A percentile compares a stretch with the other conserved stretches of the same genome.
Evolutionary conservation across 345 rosid genomes (phyloP).

Genomic region (Lenwebbia sp.): DNA sequence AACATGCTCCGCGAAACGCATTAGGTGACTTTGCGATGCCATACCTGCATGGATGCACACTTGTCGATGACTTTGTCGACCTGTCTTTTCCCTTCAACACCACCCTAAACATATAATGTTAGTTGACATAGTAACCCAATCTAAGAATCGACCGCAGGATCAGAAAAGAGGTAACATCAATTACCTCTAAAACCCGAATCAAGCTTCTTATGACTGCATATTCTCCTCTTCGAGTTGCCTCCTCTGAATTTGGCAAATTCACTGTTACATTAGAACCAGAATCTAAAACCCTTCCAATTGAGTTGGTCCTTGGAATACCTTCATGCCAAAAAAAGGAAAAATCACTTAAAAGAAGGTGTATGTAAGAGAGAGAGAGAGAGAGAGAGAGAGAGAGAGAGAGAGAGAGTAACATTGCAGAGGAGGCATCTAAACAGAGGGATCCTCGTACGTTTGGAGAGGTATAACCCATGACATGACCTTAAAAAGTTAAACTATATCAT

Average conservation of each 20-base stretch:
- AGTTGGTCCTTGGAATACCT: slow-evolving; percentile 80
- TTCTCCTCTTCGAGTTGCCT: slow-evolving; percentile 91
- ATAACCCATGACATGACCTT: background rate
- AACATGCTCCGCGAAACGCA: background rate
- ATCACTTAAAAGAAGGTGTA: background rate
- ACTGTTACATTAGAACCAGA: slow-evolving; percentile 48
- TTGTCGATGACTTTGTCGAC: slow-evolving; percentile 97
- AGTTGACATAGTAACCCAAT: slow-evolving; percentile 11
- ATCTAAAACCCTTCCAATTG: slow-evolving; percentile 71
- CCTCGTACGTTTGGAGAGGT: background rate
- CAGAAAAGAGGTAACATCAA: slow-evolving; percentile 3
- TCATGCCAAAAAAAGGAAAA: slow-evolving; percentile 2
- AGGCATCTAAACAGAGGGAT: background rate
- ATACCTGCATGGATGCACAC: slow-evolving; percentile 99
- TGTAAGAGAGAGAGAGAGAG: background rate
- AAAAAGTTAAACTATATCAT: background rate
- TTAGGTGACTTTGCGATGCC: background rate
- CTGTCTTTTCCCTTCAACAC: slow-evolving; percentile 95
- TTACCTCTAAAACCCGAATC: slow-evolving; percentile 91
- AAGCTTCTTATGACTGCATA: slow-evolving; percentile 89
- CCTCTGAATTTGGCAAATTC: slow-evolving; percentile 74
- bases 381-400: background rate
- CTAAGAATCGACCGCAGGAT: background rate
- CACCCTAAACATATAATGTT: slow-evolving; percentile 45
- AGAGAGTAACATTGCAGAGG: background rate